These are phyloP conservation scores for Lyophyllum shimeji DNA, from an alignment of 768 basidiomycete genomes.

Conservation along the genomic window DNA sequence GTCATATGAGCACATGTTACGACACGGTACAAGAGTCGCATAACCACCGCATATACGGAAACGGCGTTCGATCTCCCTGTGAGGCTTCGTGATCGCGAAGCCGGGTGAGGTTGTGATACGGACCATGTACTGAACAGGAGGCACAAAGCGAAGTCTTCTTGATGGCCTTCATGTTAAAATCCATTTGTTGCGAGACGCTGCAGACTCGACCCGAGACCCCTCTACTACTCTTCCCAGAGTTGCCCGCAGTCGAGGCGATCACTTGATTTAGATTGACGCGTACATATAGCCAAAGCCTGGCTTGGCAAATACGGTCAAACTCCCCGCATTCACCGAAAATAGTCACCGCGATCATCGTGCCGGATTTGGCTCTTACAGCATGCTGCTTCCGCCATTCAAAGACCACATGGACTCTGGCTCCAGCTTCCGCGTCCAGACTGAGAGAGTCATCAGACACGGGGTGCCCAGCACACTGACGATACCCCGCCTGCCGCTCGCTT, in stretches of 20 bases:
- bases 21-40: background rate
- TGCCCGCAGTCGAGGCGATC: background rate
- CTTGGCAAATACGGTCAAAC: background rate
- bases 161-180: background rate
- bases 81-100: constrained; percentile 1
- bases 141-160: background rate
- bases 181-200: background rate
- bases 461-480: background rate
- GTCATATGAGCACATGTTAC: constrained; percentile 1
- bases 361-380: background rate
- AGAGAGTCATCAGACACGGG: background rate
- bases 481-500: constrained; percentile 1
- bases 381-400: background rate
- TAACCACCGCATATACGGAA: background rate
- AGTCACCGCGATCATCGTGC: background rate
- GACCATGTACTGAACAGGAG: background rate
- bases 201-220: too few species aligned
- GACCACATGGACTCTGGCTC: constrained; percentile 9
- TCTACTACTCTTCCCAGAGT: too few species aligned
- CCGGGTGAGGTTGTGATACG: constrained; percentile 4
- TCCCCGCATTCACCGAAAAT: background rate
- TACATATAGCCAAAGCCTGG: background rate
- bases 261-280: background rate
- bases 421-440: background rate
- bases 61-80: background rate